A percentile compares a stretch with the other conserved stretches of the same genome.
Evolutionary conservation across 345 rosid species (phyloP).

Genomic region (Lumnitzera racemosa): DNA sequence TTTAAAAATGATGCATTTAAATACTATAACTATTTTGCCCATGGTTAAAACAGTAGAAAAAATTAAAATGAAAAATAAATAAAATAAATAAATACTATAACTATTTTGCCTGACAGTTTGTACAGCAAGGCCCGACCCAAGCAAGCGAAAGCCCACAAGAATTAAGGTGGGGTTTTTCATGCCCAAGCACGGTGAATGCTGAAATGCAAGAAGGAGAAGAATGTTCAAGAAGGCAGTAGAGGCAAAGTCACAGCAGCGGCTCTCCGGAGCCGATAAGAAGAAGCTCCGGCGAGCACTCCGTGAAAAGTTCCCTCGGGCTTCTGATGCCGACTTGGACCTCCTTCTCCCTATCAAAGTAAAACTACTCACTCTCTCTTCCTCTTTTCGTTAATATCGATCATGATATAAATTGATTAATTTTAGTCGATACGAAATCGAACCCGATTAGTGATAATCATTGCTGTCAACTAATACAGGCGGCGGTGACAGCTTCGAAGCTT

Average conservation of each 20-base stretch:
- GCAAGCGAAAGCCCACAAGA: too few relatives aligned
- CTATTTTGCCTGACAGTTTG: too few relatives aligned
- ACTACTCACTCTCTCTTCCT: neutral
- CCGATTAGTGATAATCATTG: neutral
- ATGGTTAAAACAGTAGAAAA: too few relatives aligned
- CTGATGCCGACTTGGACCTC: conserved; percentile 63
- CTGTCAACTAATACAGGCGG: conserved; percentile 37
- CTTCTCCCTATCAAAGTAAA: conserved; percentile 84
- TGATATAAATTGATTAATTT: neutral
- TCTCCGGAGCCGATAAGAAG: conserved; percentile 92
- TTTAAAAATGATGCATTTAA: too few relatives aligned
- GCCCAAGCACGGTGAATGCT: too few relatives aligned
- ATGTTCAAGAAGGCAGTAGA: conserved; percentile 93
- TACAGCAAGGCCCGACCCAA: too few relatives aligned
- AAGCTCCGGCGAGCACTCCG: conserved; percentile 69
- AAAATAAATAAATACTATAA: too few relatives aligned
- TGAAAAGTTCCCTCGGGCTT: conserved; percentile 53
- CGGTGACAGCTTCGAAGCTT: conserved; percentile 72
- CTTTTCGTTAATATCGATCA: neutral
- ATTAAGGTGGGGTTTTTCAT: too few relatives aligned
- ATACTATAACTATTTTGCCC: too few relatives aligned
- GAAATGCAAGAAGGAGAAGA: neutral
- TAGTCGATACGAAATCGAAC: neutral
- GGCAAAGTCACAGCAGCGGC: conserved; percentile 84
- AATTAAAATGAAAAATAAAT: too few relatives aligned